These are phyloP conservation scores for Epichloe brachyelytri DNA, from an alignment of 2,329 filamentous ascomycete genomes.

Conservation along the genomic window DNA sequence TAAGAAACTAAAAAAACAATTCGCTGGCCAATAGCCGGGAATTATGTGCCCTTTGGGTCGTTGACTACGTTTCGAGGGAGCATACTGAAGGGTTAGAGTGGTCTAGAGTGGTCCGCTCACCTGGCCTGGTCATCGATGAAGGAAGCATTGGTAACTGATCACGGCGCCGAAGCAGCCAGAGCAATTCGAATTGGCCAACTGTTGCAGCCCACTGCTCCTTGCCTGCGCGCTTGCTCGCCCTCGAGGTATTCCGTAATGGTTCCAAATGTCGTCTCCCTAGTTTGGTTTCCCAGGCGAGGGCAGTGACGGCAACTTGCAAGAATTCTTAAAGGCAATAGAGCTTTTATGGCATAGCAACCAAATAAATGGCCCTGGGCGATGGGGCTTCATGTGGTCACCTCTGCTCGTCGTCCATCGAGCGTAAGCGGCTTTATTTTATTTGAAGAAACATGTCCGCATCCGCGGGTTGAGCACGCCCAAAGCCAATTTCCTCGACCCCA, in stretches of 20 bases:
- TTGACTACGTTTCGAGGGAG: background rate
- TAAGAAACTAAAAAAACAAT: background rate
- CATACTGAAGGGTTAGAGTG: background rate
- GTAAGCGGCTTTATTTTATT: background rate
- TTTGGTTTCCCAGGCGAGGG: background rate
- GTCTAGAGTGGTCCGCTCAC: background rate
- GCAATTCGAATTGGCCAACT: background rate
- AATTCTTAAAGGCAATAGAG: background rate
- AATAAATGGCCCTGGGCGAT: background rate
- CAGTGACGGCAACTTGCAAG: background rate
- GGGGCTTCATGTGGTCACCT: background rate
- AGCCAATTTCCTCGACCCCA: no score
- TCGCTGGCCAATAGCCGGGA: background rate
- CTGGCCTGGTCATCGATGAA: background rate
- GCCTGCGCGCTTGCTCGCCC: background rate
- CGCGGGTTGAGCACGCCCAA: no score
- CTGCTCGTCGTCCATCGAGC: background rate
- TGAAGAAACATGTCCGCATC: no score
- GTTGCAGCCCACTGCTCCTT: background rate
- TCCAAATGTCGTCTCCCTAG: slow-evolving; percentile 1
- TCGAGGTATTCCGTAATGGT: background rate
- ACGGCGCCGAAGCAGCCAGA: background rate
- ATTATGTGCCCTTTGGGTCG: background rate
- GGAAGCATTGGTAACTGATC: background rate
- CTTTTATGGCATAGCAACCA: slow-evolving; percentile 4